Base-by-base conservation (phyloP, 306 rosid species). In the Gynostemma pentaphyllum region DNA sequence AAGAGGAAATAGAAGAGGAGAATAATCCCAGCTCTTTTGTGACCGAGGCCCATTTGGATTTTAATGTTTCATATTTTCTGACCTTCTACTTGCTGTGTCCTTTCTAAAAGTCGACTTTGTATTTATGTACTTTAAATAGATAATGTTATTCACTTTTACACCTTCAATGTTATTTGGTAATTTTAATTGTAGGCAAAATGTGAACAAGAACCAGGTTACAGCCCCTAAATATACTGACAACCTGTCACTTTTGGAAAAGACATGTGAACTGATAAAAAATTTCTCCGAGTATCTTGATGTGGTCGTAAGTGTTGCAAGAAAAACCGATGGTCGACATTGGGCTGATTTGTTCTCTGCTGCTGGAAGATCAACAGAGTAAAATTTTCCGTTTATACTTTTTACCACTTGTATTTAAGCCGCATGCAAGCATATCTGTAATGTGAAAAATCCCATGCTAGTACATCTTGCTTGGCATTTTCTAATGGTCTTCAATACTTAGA, bases 251-350 rank as follows among this genome's bases (percentile, higher is more conserved):
- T 75, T 92, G 84, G 95, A 80, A 76, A 92, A 92, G 88, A 86
- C 98, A 28, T 92, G 98, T 75, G 90, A 86, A 60, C 81, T 88
- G 83, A 85, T 92, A 71, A 79, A 85, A 75, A 88, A 75, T 68
- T 92, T 92, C 71, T 85, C 96, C 0, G 98, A 88, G 82, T 92
- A 92, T 78, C 83, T 84, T 68, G 98, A 88, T 72, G 96, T 92
- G 61, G 94, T 92, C 65, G 95, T 92, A 61, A 92, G 99, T 80
- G 99, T 92, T 42, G 99, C 96, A 70, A 82, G 99, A 79, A 88
- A 92, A 84, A 92, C 99, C 37, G 99, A 92, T 81, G 99, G 94
- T 76, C 87, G 96, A 71, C 98, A 92, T 81, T 88, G 99, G 99
- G 90, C 95, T 9, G 99, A 92, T 75, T 78, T 92, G 74, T 88